Base-by-base conservation (phyloP, 192 early-diverging fungal genomes). In the Rhizophagus sp. region DNA sequence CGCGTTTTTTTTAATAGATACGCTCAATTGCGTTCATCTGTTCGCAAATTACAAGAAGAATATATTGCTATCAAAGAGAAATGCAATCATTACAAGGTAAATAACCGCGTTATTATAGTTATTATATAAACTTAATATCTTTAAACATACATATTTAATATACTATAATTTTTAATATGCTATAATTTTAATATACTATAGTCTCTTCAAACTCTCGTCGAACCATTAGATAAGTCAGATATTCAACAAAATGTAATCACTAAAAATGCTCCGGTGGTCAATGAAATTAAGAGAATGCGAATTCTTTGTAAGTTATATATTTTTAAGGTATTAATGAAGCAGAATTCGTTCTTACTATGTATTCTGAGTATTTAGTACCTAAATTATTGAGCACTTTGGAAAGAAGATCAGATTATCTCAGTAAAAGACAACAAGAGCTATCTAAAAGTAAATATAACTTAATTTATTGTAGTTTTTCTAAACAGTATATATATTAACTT, bases 51-150 rank as follows among this genome's bases (percentile, higher is more conserved):
- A 44, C 61, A 64, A 64, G n/a, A 62, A 63, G 49, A 76, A 13
- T 76, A 63, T 76, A 76, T 76, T n/a, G 24, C 19, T 36, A 63
- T 76, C 13, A 76, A 44, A 63, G 61, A 76, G 36, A 76, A 64
- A 63, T 64, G 27, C 19, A n/a, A 76, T 63, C 39, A 76, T 76
- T 76, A 76, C 61, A 64, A 76, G 50, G 73, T 75, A 75, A 33
- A 30, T 4, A 25, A 36, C 33, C 30, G 34, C 15, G 1, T 61
- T 36, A 15, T 70, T 30, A 30, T 30, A 30, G 1, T 61, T 36
- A 15, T 70, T 30, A 30, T 30, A 30, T 30, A 30, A 30, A 30
- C 30, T 1, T 1, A 5, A 36, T 36, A 36, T 36, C 36, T 3
- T 5, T 36, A 36, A 36, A 36, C 36, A 36, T 36, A 36, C 36